phyloP scores from a whole-genome alignment of 2,329 filamentous ascomycete species.

The Plectosphaerella plurivora region DNA sequence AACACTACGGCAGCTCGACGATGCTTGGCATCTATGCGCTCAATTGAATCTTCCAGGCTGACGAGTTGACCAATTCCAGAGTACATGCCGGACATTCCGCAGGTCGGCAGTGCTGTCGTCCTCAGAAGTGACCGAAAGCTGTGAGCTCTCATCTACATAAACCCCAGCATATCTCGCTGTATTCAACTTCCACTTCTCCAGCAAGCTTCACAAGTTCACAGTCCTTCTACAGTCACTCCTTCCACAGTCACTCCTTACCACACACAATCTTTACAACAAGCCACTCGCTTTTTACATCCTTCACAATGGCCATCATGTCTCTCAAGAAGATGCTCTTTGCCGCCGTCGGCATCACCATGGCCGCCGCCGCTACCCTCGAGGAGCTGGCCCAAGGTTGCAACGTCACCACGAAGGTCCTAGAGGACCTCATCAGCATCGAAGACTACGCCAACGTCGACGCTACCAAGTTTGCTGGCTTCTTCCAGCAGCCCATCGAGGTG shows the following conservation, averaged over 20 bases:
- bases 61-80: too few relatives aligned
- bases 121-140: too few relatives aligned
- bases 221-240: neutral
- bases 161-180: neutral
- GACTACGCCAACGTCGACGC: neutral
- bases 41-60: too few relatives aligned
- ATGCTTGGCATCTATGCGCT: too few relatives aligned
- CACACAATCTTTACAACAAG: neutral
- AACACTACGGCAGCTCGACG: too few relatives aligned
- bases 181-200: neutral
- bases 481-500: neutral
- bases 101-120: too few relatives aligned
- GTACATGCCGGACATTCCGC: too few relatives aligned
- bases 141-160: neutral
- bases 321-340: neutral
- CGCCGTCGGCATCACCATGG: neutral
- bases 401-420: neutral
- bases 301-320: neutral
- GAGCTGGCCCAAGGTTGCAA: neutral
- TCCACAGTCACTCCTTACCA: too few relatives aligned
- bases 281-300: neutral
- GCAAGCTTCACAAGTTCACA: neutral
- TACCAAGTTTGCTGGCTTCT: neutral
- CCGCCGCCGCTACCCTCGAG: neutral
- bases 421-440: neutral